Evolutionary conservation across 495 filamentous ascomycete genomes (phyloP).

Genomic region (Podospora anserina): DNA sequence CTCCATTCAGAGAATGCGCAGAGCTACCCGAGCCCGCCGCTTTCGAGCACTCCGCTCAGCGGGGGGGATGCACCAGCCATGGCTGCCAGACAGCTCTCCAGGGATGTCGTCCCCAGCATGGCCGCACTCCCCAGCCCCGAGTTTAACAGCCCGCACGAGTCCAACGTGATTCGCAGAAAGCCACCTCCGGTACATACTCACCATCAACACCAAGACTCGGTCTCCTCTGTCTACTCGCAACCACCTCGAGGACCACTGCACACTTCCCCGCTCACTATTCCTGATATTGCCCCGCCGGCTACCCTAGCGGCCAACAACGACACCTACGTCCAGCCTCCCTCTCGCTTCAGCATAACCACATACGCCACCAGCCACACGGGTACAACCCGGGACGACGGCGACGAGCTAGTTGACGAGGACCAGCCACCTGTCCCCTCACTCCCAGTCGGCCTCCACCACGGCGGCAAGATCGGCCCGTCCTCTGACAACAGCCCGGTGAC

Average conservation of each 20-base stretch:
- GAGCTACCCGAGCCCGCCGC: constrained; percentile 37
- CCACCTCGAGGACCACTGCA: constrained; percentile 24
- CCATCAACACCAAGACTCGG: constrained; percentile 35
- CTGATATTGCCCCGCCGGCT: constrained; percentile 22
- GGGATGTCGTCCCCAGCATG: constrained; percentile 17
- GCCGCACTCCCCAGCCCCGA: constrained; percentile 18
- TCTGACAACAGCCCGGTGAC: constrained; percentile 28
- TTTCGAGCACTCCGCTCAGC: constrained; percentile 28
- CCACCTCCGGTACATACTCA: constrained; percentile 33
- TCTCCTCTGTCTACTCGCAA: constrained; percentile 40
- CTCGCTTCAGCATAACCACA: constrained; percentile 72
- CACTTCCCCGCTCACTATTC: constrained; percentile 23
- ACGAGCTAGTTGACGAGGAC: constrained; percentile 32
- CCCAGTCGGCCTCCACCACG: constrained; percentile 21
- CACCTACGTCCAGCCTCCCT: constrained; percentile 52
- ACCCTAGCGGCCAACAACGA: constrained; percentile 25
- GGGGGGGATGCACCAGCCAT: constrained; percentile 27
- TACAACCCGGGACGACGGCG: constrained; percentile 55
- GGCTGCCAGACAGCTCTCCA: constrained; percentile 29
- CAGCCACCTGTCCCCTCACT: constrained; percentile 35
- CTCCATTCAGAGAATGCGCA: constrained; percentile 21
- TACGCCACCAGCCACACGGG: constrained; percentile 58
- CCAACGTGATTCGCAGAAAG: constrained; percentile 39
- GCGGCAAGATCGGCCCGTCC: constrained; percentile 24
- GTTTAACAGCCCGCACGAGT: constrained; percentile 27